These are phyloP conservation scores for Turnera subulata DNA, from an alignment of 345 rosid genomes.

Conservation along the genomic window DNA sequence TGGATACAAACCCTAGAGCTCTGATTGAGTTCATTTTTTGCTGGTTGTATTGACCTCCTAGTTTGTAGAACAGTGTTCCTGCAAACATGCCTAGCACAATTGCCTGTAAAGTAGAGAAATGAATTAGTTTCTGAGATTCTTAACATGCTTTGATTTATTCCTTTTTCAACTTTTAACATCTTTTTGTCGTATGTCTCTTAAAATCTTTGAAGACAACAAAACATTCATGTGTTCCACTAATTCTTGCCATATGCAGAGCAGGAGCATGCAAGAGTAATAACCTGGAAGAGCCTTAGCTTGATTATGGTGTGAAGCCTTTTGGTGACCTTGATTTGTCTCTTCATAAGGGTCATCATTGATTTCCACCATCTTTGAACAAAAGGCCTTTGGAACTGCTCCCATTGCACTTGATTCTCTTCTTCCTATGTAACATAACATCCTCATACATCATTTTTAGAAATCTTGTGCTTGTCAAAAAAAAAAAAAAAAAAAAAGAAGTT, in stretches of 20 bases:
- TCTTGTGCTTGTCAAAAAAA: too few species aligned
- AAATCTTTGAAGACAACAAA: too few species aligned
- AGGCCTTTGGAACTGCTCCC: conserved; percentile 32
- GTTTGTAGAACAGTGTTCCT: conserved; percentile 30
- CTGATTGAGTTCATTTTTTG: conserved; percentile 37
- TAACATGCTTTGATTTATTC: too few species aligned
- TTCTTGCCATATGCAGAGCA: too few species aligned
- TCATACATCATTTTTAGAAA: neutral
- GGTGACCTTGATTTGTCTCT: conserved; percentile 33
- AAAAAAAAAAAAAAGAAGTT: too few species aligned
- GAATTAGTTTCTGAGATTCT: too few species aligned
- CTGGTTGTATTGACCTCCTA: conserved; percentile 29
- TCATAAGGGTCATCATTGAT: conserved; percentile 25
- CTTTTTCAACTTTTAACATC: too few species aligned
- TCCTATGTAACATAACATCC: conserved; percentile 11
- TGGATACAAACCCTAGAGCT: conserved; percentile 31
- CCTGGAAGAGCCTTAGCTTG: conserved; percentile 35
- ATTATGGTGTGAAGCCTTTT: conserved; percentile 27
- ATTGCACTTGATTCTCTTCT: conserved; percentile 21
- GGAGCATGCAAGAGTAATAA: too few species aligned
- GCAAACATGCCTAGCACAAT: conserved; percentile 23
- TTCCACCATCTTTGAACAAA: conserved; percentile 33
- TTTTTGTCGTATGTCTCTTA: too few species aligned
- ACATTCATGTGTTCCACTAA: too few species aligned
- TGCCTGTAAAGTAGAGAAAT: too few species aligned